phyloP scores from a whole-genome alignment of 371 early-diverging fungal species.

The Funneliformis caledonium region DNA sequence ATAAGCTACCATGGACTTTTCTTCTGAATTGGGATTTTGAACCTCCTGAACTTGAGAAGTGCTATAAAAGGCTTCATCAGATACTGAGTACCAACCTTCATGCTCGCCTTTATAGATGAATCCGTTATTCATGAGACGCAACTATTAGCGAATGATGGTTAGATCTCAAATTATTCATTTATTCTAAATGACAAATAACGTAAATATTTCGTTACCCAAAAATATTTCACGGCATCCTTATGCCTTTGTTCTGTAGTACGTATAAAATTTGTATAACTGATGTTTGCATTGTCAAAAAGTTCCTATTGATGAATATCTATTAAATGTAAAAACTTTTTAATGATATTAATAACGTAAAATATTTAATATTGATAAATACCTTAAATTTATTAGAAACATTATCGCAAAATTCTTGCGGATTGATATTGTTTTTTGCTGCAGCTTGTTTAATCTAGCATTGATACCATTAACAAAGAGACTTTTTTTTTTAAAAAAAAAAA shows the following conservation, averaged over 20 bases:
- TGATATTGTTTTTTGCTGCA: constrained; percentile 63
- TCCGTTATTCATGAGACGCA: constrained; percentile 67
- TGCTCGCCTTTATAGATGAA: constrained; percentile 91
- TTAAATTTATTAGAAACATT: constrained; percentile 77
- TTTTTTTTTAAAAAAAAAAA: neutral
- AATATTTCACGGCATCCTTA: constrained; percentile 62
- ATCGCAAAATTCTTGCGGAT: constrained; percentile 80
- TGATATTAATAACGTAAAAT: neutral
- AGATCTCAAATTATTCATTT: neutral
- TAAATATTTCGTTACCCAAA: constrained; percentile 70
- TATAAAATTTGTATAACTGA: constrained; percentile 83
- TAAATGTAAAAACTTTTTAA: neutral
- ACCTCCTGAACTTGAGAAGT: constrained; percentile 72
- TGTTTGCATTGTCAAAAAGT: constrained; percentile 72
- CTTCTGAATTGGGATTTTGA: constrained; percentile 62
- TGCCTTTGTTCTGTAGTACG: constrained; percentile 88
- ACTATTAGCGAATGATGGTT: constrained; percentile 48
- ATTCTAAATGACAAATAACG: neutral
- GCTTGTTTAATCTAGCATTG: constrained; percentile 86
- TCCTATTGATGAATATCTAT: constrained; percentile 42
- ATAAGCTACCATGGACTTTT: constrained; percentile 53
- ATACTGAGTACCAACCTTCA: constrained; percentile 95
- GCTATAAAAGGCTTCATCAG: constrained; percentile 94
- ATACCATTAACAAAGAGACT: neutral
- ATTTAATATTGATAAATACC: constrained; percentile 45